Evolutionary conservation across 768 basidiomycete species (phyloP), one percentile per base, ranked within the genome.

Genomic region (Boletus vermiculosoides): DNA sequence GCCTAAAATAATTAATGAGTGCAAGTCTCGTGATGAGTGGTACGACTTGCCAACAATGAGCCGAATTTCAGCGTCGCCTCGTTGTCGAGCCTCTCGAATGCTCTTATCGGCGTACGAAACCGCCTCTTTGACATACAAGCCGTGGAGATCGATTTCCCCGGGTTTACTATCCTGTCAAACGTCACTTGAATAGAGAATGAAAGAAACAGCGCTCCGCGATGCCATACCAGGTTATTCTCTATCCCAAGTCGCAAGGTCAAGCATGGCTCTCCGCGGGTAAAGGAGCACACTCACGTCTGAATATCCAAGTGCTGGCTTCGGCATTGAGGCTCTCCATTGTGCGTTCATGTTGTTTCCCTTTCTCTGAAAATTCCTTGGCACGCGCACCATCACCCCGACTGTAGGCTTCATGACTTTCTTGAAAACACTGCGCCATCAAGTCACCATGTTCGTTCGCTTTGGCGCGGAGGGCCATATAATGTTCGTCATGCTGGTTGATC

Each of bases 81-180:
- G 73, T 31, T 68, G 72, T 54, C 85, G 86, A 15, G 90, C 92
- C 34, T 81, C 74, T 65, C 83, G 74, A 28, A 97, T 81, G 13
- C 88, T 86, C 23, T 70, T 64, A 61, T 98, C 95, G 2, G 84
- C 86, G 51, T 80, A 80, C 42, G 80, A 76, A 47, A 96, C 84
- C 22, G 94, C 92, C 73, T 98, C 96, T 67, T 92, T 93, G 58
- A 96, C 94, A 71, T 92, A 96, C 4, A 98, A 75, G 2, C 93
- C 95, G 66, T 98, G 95, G 23, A 98, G 74, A 71, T 98, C 92
- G 45, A 97, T 76, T 70, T 94, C 90, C 2, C 87, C 90, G 0
- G 80, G 80, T 56, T 81, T 71, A 50, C 86, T 85, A 58, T 89
- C 84, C 83, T 87, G 65, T 60, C 1, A n/a, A 16, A 8, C 22